phyloP scores from a whole-genome alignment of 192 early-diverging fungal species.

The Podila verticillata region DNA sequence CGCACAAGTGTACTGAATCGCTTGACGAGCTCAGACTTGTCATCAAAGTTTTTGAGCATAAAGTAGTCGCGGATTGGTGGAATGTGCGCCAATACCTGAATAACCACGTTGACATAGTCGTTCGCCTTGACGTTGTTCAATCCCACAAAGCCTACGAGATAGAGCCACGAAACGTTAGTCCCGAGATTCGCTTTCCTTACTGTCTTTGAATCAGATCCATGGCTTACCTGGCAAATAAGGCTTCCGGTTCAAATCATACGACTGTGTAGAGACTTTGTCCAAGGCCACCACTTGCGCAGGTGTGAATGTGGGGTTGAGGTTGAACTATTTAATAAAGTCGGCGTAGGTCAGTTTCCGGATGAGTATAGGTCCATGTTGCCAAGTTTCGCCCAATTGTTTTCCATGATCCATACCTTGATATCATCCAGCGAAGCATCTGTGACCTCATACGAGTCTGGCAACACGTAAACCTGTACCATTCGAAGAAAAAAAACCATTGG shows the following conservation, averaged over 20 bases:
- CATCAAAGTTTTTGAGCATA: conserved; percentile 68
- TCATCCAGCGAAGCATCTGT: conserved; percentile 87
- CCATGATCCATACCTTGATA: conserved; percentile 74
- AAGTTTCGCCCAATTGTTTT: background rate
- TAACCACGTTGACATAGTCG: conserved; percentile 92
- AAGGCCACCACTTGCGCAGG: conserved; percentile 69
- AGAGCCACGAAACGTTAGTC: background rate
- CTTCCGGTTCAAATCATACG: conserved; percentile 88
- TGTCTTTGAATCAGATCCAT: background rate
- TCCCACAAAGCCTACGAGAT: conserved; percentile 81
- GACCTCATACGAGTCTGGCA: conserved; percentile 96
- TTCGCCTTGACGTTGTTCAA: conserved; percentile 95
- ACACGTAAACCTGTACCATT: conserved; percentile 74
- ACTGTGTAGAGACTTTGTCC: conserved; percentile 66
- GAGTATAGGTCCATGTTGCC: too few species aligned
- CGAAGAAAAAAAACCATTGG: background rate
- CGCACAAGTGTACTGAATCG: conserved; percentile 82
- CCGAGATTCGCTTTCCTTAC: background rate
- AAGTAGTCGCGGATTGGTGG: conserved; percentile 86
- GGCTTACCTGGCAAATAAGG: conserved; percentile 79
- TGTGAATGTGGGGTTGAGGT: conserved; percentile 84
- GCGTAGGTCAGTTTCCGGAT: too few species aligned
- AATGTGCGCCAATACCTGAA: conserved; percentile 90
- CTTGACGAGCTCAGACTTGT: conserved; percentile 68
- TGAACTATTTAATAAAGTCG: conserved; percentile 62